Base-by-base conservation (phyloP, 2,329 filamentous ascomycete genomes). In the Myriosclerotinia duriaeana region DNA sequence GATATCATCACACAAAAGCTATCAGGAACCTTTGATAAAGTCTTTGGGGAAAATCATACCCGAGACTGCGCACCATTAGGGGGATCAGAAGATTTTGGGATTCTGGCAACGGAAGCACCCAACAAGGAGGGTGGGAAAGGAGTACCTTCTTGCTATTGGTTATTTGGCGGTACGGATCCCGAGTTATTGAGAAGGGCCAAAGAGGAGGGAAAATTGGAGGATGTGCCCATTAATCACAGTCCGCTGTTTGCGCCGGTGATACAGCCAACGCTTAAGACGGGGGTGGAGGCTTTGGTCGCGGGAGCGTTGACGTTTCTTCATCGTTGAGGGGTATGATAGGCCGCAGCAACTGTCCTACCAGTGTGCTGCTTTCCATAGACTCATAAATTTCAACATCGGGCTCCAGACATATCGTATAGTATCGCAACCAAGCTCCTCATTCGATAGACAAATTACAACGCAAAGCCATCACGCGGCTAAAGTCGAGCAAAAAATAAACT, bases 211-310 rank as follows among this genome's bases (percentile, higher is more conserved):
- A 67, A 54, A 20, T 36, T 69, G 54, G 65, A 67, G 48, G 42
- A 44, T 42, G 26, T 74, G 15, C 83, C 87, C 0, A 81, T 82
- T 0, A 89, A 89, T 70, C 87, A 89, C 72, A 84, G 80, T 67
- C 80, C 84, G 0, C 79, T 81, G 64, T 89, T 89, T 76, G 82
- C 83, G 42, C 86, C 86, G 6, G 82, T 80, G 0, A 80, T 88
- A 34, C 80, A 84, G 73, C 85, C 85, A 9, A 89, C 86, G 0
- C 74, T 89, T 77, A 80, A 69, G 67, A 78, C 77, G 5, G 86
- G 82, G 0, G 76, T 82, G 3, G 81, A 85, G 76, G 83, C 82
- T 1, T 76, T 85, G 72, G 80, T 80, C 61, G 74, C 83, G 40
- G 81, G 79, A 30, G 83, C 83, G 7, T 77, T 87, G 78, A 82